Base-by-base conservation (phyloP, 2,329 filamentous ascomycete genomes). In the Xylaria sp. region DNA sequence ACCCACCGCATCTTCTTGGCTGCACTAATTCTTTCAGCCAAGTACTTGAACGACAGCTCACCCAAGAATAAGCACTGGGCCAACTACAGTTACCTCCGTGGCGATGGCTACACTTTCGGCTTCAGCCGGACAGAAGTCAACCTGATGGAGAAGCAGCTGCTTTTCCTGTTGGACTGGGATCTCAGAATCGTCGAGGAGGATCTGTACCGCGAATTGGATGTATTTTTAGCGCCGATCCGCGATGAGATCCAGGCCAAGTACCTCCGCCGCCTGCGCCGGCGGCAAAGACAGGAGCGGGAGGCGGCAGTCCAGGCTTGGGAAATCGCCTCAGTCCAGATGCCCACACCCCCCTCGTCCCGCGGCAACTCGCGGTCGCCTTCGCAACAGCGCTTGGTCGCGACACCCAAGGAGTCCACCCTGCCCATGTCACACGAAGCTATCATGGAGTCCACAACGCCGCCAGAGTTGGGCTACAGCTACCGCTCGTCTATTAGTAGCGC, bases 61-160 rank as follows among this genome's bases (percentile, higher is more conserved):
- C 94, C 94, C 64, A 97, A 97, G 87, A 99, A 99, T 85, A 97
- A 97, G 86, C 94, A 99, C 82, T 99, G 94, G 94, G 92, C 94
- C 66, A 88, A 87, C 70, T 99, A 97, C 81, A 96, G 89, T 61
- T 79, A 87, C 69, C 87, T 96, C 68, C 88, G 81, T 74, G 85
- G 86, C 9, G 78, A 80, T 7, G 72, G 69, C 63, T 81, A 79
- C 72, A 84, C 81, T 71, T 99, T 97, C 71, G 90, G 92, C 68
- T 97, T 99, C 81, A 93, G 87, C 70, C 83, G 92, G 67, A 94
- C 91, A 42, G 94, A 99, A 78, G 94, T 99, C 70, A 99, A 99
- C 80, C 83, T 97, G 63, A 99, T 99, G 94, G 94, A 99, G 83
- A 95, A 96, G 83, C 94, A 99, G 78, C 83, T 99, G 35, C 87